phyloP scores from a whole-genome alignment of 192 early-diverging fungal species.

The Backusella tarrabulga region DNA sequence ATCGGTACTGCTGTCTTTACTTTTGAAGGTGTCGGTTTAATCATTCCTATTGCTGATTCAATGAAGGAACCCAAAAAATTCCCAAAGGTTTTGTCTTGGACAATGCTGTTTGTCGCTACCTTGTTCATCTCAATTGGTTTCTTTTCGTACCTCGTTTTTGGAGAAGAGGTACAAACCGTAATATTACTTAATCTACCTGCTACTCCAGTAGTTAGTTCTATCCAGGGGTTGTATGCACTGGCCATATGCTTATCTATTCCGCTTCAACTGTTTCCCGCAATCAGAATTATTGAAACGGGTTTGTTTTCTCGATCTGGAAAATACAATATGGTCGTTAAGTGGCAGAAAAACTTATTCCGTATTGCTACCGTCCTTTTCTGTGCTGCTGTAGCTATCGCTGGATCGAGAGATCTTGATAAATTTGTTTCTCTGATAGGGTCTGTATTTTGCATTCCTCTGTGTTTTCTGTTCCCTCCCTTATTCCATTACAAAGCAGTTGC shows the following conservation, averaged over 20 bases:
- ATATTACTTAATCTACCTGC: constrained; percentile 67
- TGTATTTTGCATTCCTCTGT: constrained; percentile 64
- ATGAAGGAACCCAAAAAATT: constrained; percentile 62
- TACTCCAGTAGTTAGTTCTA: constrained; percentile 44
- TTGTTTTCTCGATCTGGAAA: constrained; percentile 59
- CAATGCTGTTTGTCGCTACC: constrained; percentile 42
- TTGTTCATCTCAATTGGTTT: constrained; percentile 46
- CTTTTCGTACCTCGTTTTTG: constrained; percentile 64
- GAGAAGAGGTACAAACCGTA: constrained; percentile 65
- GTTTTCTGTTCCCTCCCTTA: constrained; percentile 72
- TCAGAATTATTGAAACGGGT: constrained; percentile 64
- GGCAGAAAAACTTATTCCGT: constrained; percentile 71
- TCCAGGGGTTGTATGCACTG: constrained; percentile 68
- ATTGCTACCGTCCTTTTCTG: constrained; percentile 51
- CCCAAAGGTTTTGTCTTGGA: constrained; percentile 44
- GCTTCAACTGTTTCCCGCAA: constrained; percentile 66
- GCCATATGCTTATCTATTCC: constrained; percentile 78
- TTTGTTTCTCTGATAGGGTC: constrained; percentile 63
- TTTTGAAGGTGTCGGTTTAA: constrained; percentile 85
- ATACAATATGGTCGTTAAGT: constrained; percentile 56
- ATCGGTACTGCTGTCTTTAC: constrained; percentile 93
- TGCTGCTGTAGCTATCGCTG: constrained; percentile 56
- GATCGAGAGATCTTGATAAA: constrained; percentile 63
- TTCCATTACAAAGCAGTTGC: constrained; percentile 63
- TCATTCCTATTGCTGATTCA: constrained; percentile 52